phyloP scores from a whole-genome alignment of 768 basidiomycete species.

The Hypholoma sublateritium region DNA sequence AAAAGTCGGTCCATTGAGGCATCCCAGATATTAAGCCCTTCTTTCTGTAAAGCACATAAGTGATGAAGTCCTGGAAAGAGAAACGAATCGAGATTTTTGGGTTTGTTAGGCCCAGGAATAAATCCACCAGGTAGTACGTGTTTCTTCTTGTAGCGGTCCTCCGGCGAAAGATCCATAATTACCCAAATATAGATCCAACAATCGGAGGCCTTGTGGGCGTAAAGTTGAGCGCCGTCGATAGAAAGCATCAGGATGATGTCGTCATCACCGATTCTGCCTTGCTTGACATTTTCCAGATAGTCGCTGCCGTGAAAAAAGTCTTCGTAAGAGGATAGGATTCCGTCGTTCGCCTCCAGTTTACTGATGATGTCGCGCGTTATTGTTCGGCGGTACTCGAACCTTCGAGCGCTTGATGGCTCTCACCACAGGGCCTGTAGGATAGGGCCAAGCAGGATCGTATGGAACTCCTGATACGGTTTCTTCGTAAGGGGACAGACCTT shows the following conservation, averaged over 20 bases:
- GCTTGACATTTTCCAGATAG: slow-evolving; percentile 23
- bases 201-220: slow-evolving; percentile 35
- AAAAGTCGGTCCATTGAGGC: slow-evolving; percentile 9
- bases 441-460: no score
- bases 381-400: slow-evolving; percentile 1
- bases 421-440: no score
- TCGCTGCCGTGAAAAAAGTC: slow-evolving; percentile 20
- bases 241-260: slow-evolving; percentile 35
- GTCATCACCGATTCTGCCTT: slow-evolving; percentile 22
- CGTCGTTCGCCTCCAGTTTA: neutral
- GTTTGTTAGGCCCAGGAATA: slow-evolving; percentile 24
- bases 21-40: slow-evolving; percentile 27
- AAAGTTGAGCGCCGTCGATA: slow-evolving; percentile 40
- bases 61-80: slow-evolving; percentile 18
- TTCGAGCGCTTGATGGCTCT: neutral
- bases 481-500: no score
- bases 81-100: slow-evolving; percentile 19
- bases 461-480: no score
- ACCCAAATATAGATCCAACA: slow-evolving; percentile 42
- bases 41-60: slow-evolving; percentile 8
- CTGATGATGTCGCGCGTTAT: slow-evolving; percentile 2
- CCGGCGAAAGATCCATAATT: slow-evolving; percentile 27
- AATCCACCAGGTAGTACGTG: slow-evolving; percentile 21
- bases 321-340: slow-evolving; percentile 13
- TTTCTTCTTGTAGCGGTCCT: slow-evolving; percentile 17